Base-by-base conservation (phyloP, 495 filamentous ascomycete species). In the Penicillium mononematosum region DNA sequence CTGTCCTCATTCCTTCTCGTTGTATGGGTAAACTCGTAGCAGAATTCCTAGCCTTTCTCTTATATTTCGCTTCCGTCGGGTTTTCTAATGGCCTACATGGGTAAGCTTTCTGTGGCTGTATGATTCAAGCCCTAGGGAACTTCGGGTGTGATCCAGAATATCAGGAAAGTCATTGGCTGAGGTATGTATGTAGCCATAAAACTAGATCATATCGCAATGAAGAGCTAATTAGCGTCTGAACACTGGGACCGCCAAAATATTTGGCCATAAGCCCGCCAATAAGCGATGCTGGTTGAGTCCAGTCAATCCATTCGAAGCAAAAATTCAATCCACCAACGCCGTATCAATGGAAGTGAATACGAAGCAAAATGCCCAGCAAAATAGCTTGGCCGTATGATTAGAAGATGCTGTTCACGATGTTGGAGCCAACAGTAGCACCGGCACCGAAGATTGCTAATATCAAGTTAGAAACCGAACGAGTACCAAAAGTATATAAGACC, bases 351-450 rank as follows among this genome's bases (percentile, higher is more conserved):
- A 10, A 38, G n/a, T 45, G 34, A 46, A 31, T 42, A 52, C 16
- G 24, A 38, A 50, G 10, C 56, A 47, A 46, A 29, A 10, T 45
- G 11, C 2, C 38, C 25, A 20, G 43, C 14, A 11, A 20, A 29
- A 46, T 29, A 19, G 39, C 32, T 3, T 9, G 9, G 43, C 22
- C n/a, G 17, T 29, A 34, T 55, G 53, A 59, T 76, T 85, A 95
- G 70, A 96, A 95, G 50, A 98, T 95, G 52, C 86, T 83, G 69
- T 96, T 95, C 53, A 98, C 94, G 66, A 98, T 87, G 58, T 96
- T 92, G 53, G 86, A 82, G 29, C 94, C 94, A 58, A 97, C 84
- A 5, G 94, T 95, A 56, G 92, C 92, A 65, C 92, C 92, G 44
- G 89, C 88, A 58, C 88, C 89, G 65, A 90, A 91, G 59, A 90